phyloP scores from a whole-genome alignment of 495 filamentous ascomycete species.

The Massariosphaeria phaeospora region DNA sequence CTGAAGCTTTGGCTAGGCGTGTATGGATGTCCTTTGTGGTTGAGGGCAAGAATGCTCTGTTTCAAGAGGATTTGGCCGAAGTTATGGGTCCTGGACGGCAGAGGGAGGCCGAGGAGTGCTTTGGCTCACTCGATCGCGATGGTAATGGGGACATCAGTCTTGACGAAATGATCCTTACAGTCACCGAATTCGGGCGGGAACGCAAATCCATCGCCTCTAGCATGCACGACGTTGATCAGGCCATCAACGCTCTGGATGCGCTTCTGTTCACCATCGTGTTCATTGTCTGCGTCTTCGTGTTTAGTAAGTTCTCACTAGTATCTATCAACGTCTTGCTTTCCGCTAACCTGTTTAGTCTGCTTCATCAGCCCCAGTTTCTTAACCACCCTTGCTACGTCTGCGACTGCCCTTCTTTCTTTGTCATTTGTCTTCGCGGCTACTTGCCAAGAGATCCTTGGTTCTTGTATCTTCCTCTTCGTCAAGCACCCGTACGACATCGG shows the following conservation, averaged over 20 bases:
- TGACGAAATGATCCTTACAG: slow-evolving; percentile 89
- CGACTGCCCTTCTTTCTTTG: slow-evolving; percentile 86
- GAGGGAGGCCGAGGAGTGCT: slow-evolving; percentile 76
- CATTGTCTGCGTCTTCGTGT: slow-evolving; percentile 77
- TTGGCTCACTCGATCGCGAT: slow-evolving; percentile 73
- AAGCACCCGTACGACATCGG: slow-evolving; percentile 94
- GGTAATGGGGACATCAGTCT: slow-evolving; percentile 89
- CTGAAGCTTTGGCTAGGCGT: slow-evolving; percentile 82
- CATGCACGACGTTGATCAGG: slow-evolving; percentile 96
- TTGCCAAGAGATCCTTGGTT: slow-evolving; percentile 87
- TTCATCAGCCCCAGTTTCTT: slow-evolving; percentile 82
- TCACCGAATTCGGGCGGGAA: slow-evolving; percentile 75
- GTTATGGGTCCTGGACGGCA: slow-evolving; percentile 71
- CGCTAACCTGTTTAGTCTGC: slow-evolving; percentile 47
- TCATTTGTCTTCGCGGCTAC: slow-evolving; percentile 93
- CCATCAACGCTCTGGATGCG: slow-evolving; percentile 82
- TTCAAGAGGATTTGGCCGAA: slow-evolving; percentile 74
- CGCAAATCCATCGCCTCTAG: slow-evolving; percentile 79
- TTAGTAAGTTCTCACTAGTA: too few species aligned
- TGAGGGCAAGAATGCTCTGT: slow-evolving; percentile 77
- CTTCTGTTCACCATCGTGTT: slow-evolving; percentile 73
- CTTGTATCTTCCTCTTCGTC: slow-evolving; percentile 96
- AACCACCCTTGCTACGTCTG: slow-evolving; percentile 86
- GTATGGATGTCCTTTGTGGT: slow-evolving; percentile 98
- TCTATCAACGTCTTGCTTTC: slow-evolving; percentile 7